Base-by-base conservation (phyloP, 78 protist genomes). In the Isochrysis galbana region DNA sequence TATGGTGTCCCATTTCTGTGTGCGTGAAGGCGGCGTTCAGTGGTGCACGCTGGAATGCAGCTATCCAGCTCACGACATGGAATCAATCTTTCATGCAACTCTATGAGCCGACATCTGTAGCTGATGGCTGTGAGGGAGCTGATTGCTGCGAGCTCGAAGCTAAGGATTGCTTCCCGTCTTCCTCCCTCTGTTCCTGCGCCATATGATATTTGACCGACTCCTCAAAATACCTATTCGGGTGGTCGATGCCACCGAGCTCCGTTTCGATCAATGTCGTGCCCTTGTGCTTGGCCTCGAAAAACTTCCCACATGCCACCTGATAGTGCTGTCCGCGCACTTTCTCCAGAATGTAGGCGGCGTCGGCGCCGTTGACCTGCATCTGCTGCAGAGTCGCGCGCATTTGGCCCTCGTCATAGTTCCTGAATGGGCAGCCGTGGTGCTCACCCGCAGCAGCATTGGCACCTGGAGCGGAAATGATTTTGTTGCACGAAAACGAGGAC, bases 401-500 rank as follows among this genome's bases (percentile, higher is more conserved):
- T 44, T 89, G 38, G 36, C 32, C n/a, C n/a, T 34, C 95, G 29
- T 94, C 91, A 41, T 36, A 92, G 86, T 94, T 92, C 23, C 34
- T 11, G 90, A 94, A 95, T 4, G 97, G 97, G 48, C 97, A 95
- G 86, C 97, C 97, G 90, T 94, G 96, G 32, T 80, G 91, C 89
- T 92, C 95, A 4, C 90, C 96, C 17, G 84, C 44, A 29, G 84
- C 84, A 29, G 84, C 84, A 26, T 77, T 77, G 2, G 84, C 5
- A 29, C 84, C 84, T 10, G 47, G 80, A 67, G 4, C 38, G 74
- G 74, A 67, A 41, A 29, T 29, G 44, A 95, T 94, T 87, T 92
- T 93, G n/a, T 41, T 1, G 87, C 97, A 94, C 2, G 89, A 34
- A 54, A 90, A 93, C 19, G 98, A 29, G 1, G 46, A 11, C 84